These are phyloP conservation scores for Aspergillus hiratsukae DNA, from an alignment of 2,329 filamentous ascomycete species.

Conservation along the genomic window DNA sequence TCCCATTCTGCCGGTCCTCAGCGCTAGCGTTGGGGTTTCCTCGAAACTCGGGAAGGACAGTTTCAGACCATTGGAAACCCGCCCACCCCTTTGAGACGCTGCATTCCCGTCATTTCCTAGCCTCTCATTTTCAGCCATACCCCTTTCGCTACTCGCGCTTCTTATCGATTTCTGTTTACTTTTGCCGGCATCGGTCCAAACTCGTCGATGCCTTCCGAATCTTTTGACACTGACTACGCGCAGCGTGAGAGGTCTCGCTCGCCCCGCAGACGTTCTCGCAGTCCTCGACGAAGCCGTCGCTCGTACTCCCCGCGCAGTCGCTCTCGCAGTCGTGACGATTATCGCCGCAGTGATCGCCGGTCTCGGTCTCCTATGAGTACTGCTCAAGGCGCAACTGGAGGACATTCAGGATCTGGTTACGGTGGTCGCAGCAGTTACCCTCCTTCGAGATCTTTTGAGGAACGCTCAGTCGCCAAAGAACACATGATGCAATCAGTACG, in stretches of 20 bases:
- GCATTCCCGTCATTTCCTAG: background rate
- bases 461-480: constrained; percentile 77
- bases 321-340: constrained; percentile 73
- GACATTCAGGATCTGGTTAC: constrained; percentile 59
- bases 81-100: background rate
- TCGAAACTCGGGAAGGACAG: background rate
- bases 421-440: constrained; percentile 60
- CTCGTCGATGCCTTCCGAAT: constrained; percentile 23
- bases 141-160: background rate
- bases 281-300: constrained; percentile 69
- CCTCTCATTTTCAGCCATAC: background rate
- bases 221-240: constrained; percentile 32
- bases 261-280: constrained; percentile 69
- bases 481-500: constrained; percentile 94
- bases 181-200: background rate
- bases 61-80: background rate
- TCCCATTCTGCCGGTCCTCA: background rate
- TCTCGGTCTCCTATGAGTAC: constrained; percentile 85
- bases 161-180: constrained; percentile 3
- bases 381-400: constrained; percentile 64
- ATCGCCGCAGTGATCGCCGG: constrained; percentile 68
- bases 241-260: constrained; percentile 75
- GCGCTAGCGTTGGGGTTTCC: background rate
- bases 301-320: constrained; percentile 76
- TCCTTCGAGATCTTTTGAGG: constrained; percentile 68